Base-by-base conservation (phyloP, 2,329 filamentous ascomycete species). In the Colletotrichum lini region DNA sequence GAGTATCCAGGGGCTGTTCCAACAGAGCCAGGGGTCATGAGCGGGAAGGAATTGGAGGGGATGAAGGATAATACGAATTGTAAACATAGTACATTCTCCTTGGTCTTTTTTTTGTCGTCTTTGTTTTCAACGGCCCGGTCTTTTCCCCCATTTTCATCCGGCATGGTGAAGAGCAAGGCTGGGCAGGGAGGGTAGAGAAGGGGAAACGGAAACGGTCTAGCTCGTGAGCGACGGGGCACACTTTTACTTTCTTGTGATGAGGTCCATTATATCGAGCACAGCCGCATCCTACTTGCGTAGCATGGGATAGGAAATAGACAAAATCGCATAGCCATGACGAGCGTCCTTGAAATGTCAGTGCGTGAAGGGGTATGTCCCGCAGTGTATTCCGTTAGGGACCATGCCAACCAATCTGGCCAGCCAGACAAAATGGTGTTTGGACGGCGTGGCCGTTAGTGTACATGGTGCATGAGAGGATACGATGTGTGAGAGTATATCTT, bases 1-100 rank as follows among this genome's bases (percentile, higher is more conserved):
- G 77, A 78, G 81, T 38, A 82, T 84, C 65, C 87, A 89, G 77
- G 82, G 80, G 18, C 77, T 86, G 62, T 78, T 80, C 12, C 80
- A 83, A 66, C 76, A 79, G 45, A 88, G 86, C 72, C 86, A 88
- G 77, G 77, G 74, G 72, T 47, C 61, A 8, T 72, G 49, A 70
- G 26, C 23, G 26, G 35, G 6, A 38, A 26, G 16, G 26, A n/a
- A 42, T 52, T 10, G 26, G 23, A 45, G 18, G 23, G 26, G 2
- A 38, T 38, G 18, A 26, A 59, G n/a, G 13, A 44, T 49, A 4
- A 9, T n/a, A 54, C n/a, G 45, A 65, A 38, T 47, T 70, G 56
- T 70, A 61, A 38, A 60, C 58, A 70, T 61, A 61, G 42, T 44
- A 67, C 63, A 49, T 44, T 54, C 61, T 60, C 44, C 38, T 58